Evolutionary conservation across 1,284 basidiomycete species (phyloP), one percentile per base, ranked within the genome.

Genomic region (Stygiomarasmius scandens): DNA sequence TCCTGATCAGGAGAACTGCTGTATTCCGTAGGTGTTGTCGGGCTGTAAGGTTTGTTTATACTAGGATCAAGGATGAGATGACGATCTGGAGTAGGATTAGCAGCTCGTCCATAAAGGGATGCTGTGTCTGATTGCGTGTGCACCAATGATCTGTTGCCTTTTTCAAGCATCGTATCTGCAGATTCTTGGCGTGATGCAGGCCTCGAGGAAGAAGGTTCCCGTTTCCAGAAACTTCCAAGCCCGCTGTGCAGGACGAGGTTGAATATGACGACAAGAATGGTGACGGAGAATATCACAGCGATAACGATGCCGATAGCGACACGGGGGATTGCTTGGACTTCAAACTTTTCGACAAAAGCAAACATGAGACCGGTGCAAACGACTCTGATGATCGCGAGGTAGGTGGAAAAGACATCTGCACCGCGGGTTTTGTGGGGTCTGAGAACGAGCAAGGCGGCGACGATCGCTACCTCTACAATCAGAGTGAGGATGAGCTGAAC

Each of bases 401-500:
- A 89, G 34, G 78, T 79, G n/a, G 80, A 76, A 32, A 92, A 80
- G 32, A 88, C 70, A 64, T 91, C 82, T 0, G 81, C 82, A 34
- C 83, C 79, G 61, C 79, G 78, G 2, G 82, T 84, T 61, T 75
- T 76, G 71, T 78, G 77, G 38, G 85, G 89, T 55, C 77, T 81
- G 61, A 88, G 74, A 41, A 80, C 67, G 52, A 89, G 64, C 41
- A 89, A 69, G 1, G 77, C 71, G 48, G 82, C 68, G 25, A 95
- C 74, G 11, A 89, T 69, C 29, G 83, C 69, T 46, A 83, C 68
- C 69, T 96, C 94, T 49, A 91, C 71, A 59, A 89, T 74, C 56
- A 95, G 71, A 57, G 92, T 78, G 32, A 86, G 74, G 61, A 90
- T 80, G 49, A 94, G 77, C 66, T 96, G 94, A 0, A 83, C 84